Percentiles rank a stretch among this genome's conserved stretches.
phyloP scores from a whole-genome alignment of 768 basidiomycete species.

The Lactarius indigo region DNA sequence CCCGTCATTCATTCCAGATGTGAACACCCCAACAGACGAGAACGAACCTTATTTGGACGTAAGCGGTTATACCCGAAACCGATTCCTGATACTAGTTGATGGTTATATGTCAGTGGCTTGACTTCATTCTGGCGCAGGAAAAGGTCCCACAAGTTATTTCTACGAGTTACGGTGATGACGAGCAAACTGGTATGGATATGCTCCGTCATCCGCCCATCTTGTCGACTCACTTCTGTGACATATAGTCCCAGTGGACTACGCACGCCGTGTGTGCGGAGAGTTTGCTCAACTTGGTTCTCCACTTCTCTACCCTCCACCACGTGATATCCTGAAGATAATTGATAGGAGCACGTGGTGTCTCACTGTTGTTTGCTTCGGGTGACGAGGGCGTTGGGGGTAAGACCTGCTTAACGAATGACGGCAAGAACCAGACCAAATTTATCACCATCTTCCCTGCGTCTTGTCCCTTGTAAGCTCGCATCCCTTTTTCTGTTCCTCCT shows the following conservation, averaged over 20 bases:
- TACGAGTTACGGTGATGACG: slow-evolving; percentile 70
- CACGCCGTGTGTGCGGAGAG: too few species aligned
- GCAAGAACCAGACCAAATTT: slow-evolving; percentile 52
- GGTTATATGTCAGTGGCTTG: too few species aligned
- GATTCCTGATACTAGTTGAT: too few species aligned
- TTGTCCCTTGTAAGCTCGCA: slow-evolving; percentile 36
- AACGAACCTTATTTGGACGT: too few species aligned
- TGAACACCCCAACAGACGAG: too few species aligned
- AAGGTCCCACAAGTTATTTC: slow-evolving; percentile 65
- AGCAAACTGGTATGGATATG: slow-evolving; percentile 51
- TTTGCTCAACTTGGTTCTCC: slow-evolving; percentile 57
- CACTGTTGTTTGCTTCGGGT: slow-evolving; percentile 61
- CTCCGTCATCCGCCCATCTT: slow-evolving; percentile 36
- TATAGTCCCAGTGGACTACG: slow-evolving; percentile 53
- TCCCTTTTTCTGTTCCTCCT: neutral
- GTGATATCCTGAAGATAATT: neutral
- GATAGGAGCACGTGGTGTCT: slow-evolving; percentile 61
- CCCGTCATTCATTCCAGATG: too few species aligned
- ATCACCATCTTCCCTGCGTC: slow-evolving; percentile 52
- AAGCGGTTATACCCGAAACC: too few species aligned
- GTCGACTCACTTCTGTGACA: slow-evolving; percentile 17
- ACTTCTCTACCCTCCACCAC: neutral
- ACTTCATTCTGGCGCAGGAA: too few species aligned
- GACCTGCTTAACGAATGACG: slow-evolving; percentile 56
- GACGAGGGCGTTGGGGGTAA: slow-evolving; percentile 72